These are phyloP conservation scores for Tetrahymena malaccensis DNA, from an alignment of 73 alveolate genomes.

Conservation along the genomic window DNA sequence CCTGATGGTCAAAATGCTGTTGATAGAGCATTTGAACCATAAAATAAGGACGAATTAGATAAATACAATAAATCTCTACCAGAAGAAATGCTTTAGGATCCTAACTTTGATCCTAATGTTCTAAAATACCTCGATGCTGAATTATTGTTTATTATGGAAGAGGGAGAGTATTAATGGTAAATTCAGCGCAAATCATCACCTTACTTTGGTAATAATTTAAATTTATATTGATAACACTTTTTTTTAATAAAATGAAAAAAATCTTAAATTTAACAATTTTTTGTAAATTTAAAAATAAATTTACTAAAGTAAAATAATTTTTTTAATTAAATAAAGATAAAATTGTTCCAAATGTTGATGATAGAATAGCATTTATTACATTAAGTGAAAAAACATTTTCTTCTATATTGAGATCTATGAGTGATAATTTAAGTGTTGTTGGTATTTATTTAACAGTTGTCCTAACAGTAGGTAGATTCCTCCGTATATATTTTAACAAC, in stretches of 20 bases:
- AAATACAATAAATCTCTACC: not conserved
- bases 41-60: not conserved
- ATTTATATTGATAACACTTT: too few relatives aligned
- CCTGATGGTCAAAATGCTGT: not conserved
- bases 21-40: not conserved
- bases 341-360: slow-evolving; percentile 12
- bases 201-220: not conserved
- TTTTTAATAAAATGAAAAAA: too few relatives aligned
- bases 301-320: too few relatives aligned
- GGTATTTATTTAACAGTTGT: slow-evolving; percentile 61
- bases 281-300: too few relatives aligned
- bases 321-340: too few relatives aligned
- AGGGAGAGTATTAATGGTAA: not conserved
- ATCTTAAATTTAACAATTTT: too few relatives aligned
- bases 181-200: not conserved
- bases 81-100: not conserved
- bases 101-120: not conserved
- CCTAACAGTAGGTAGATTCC: slow-evolving; percentile 54
- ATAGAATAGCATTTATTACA: slow-evolving; percentile 17
- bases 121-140: not conserved
- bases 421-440: slow-evolving; percentile 39
- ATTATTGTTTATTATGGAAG: not conserved
- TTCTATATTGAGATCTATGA: slow-evolving; percentile 11
- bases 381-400: slow-evolving; percentile 26
- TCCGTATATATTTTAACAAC: slow-evolving; percentile 45